Base-by-base conservation (phyloP, 495 filamentous ascomycete species). In the Lasiosphaeriaceae sp. region DNA sequence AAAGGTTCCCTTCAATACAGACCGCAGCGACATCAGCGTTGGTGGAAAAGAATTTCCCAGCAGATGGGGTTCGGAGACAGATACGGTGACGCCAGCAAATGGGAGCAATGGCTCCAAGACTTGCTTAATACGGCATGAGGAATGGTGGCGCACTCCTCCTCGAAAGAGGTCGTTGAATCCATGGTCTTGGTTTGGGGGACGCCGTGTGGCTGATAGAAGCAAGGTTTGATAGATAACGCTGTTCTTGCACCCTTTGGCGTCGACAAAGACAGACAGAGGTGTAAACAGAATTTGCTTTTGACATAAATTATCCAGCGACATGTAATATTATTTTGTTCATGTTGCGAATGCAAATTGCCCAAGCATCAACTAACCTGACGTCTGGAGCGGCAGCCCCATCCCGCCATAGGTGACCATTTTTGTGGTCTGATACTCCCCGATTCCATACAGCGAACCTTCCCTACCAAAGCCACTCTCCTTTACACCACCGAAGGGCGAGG, bases 391-490 rank as follows among this genome's bases (percentile, higher is more conserved):
- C 73, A 83, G 74, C 47, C 81, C 81, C 80, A 91, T 86, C 1
- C 89, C 88, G 9, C 90, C 92, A 67, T 89, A 82, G 6, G 90
- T 94, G 37, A 96, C 83, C 75, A 83, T 94, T 80, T 98, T 98
- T 44, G 87, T 89, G 50, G 83, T 73, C 66, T 87, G 80, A 71
- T 95, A 98, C 74, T 97, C 94, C 11, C 88, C 89, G 62, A 95
- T 87, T 16, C 94, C 94, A 67, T 96, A 90, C 71, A 87, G 87
- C 70, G 88, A 92, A 34, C 94, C 94, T 74, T 98, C 93, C 34
- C 92, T 73, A 19, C 94, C 93, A 61, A 97, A 97, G 3, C 93
- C 93, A 66, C 87, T 91, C 72, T 90, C 80, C 73, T 98, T 98
- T 17, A 98, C 90, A 55, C 93, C 94, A 19, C 93, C 94, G 68